phyloP scores from a whole-genome alignment of 352 stramenopile genomes.

The Thalassiosira delicatula region DNA sequence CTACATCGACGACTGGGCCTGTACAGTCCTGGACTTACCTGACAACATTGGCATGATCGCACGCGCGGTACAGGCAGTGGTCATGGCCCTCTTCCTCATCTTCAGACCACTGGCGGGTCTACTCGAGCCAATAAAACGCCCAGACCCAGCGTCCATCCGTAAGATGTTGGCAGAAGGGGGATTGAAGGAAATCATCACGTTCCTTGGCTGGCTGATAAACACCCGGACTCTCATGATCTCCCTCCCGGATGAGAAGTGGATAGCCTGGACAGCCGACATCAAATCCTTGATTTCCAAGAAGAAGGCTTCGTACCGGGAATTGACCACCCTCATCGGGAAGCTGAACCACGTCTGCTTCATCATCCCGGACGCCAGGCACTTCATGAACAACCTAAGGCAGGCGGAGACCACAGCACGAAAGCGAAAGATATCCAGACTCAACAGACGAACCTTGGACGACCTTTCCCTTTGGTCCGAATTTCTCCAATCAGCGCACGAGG shows the following conservation, averaged over 20 bases:
- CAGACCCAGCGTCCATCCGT: slow-evolving; percentile 9
- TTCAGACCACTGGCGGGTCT: slow-evolving; percentile 9
- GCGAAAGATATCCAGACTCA: neutral
- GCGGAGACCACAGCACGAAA: neutral
- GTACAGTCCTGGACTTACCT: neutral
- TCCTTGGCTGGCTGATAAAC: slow-evolving; percentile 22
- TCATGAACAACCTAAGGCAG: slow-evolving; percentile 12
- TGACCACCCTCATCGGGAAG: too few species aligned
- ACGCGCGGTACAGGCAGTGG: slow-evolving; percentile 7
- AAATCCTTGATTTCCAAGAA: too few species aligned
- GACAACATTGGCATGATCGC: too few species aligned
- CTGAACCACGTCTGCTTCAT: too few species aligned
- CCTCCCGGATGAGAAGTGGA: slow-evolving; percentile 17
- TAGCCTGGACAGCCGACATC: slow-evolving; percentile 5
- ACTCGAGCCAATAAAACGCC: slow-evolving; percentile 13
- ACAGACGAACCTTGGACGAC: neutral
- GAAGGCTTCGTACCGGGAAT: too few species aligned
- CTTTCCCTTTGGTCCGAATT: slow-evolving; percentile 1
- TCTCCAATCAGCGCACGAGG: neutral
- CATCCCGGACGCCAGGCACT: neutral
- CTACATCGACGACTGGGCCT: slow-evolving; percentile 11
- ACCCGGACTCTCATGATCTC: slow-evolving; percentile 11
- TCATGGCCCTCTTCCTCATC: slow-evolving; percentile 8
- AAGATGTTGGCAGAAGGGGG: slow-evolving; percentile 20
- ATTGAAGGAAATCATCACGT: neutral